phyloP scores from a whole-genome alignment of 495 filamentous ascomycete genomes.

The Aspergillus sclerotioniger region DNA sequence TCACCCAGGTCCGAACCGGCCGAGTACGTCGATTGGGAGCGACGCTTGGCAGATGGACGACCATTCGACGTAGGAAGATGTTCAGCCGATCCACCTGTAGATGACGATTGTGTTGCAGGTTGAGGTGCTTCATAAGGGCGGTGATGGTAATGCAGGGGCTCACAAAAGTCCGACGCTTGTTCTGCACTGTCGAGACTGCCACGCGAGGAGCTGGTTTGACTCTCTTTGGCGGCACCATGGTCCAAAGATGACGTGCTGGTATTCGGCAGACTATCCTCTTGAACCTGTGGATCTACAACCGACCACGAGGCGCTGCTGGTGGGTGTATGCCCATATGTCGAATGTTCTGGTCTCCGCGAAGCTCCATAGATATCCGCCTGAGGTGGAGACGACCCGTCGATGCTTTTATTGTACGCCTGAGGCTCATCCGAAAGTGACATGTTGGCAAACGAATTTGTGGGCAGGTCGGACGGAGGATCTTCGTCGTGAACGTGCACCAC shows the following conservation, averaged over 20 bases:
- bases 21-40: constrained; percentile 72
- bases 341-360: constrained; percentile 12
- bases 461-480: constrained; percentile 23
- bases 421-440: constrained; percentile 36
- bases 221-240: constrained; percentile 20
- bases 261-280: constrained; percentile 23
- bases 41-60: constrained; percentile 55
- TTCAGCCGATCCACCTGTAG: constrained; percentile 21
- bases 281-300: constrained; percentile 29
- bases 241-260: constrained; percentile 29
- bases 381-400: constrained; percentile 42
- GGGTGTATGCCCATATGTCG: constrained; percentile 32
- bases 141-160: constrained; percentile 53
- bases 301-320: constrained; percentile 44
- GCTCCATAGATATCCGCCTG: constrained; percentile 37
- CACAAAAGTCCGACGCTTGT: constrained; percentile 35
- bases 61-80: constrained; percentile 39
- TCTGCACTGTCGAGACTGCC: constrained; percentile 41
- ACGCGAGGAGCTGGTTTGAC: constrained; percentile 36
- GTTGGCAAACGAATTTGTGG: constrained; percentile 26
- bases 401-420: constrained; percentile 38
- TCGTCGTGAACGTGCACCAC: constrained; percentile 32
- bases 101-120: constrained; percentile 13
- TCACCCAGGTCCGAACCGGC: constrained; percentile 60
- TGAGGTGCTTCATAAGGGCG: constrained; percentile 32